Evolutionary conservation across 345 rosid species (phyloP).

Genomic region (Ceriops decandra): DNA sequence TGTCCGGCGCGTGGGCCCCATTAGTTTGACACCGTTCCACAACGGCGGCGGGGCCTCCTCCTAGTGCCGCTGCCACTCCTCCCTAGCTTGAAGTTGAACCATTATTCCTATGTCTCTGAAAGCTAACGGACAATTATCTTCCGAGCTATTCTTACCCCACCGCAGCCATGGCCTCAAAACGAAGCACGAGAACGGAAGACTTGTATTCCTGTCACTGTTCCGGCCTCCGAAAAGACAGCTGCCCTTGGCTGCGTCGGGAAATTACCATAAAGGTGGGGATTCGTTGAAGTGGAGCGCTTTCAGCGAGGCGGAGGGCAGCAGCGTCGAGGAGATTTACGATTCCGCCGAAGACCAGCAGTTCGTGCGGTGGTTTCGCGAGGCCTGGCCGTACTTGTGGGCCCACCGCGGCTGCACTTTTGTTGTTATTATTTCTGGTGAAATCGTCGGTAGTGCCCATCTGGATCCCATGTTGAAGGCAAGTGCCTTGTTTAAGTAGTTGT

Average conservation of each 20-base stretch:
- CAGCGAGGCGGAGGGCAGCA: constrained; percentile 31
- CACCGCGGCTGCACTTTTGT: constrained; percentile 75
- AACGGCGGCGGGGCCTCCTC: background rate
- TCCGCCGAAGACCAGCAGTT: constrained; percentile 59
- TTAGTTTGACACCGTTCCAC: background rate
- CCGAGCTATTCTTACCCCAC: no score
- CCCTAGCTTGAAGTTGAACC: background rate
- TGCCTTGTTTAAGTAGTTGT: background rate
- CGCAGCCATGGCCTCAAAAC: background rate
- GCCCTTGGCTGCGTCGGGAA: background rate
- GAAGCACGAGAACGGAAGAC: background rate
- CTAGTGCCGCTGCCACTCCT: background rate
- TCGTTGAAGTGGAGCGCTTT: constrained; percentile 31
- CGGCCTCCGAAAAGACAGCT: constrained; percentile 1
- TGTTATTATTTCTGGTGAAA: constrained; percentile 67
- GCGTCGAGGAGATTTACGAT: constrained; percentile 27
- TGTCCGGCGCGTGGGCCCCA: background rate
- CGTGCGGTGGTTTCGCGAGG: constrained; percentile 93
- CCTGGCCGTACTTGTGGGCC: constrained; percentile 95
- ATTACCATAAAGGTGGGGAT: background rate
- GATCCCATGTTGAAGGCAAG: constrained; percentile 72
- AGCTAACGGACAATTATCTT: background rate
- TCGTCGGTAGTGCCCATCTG: constrained; percentile 50
- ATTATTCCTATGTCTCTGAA: background rate
- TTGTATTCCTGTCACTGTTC: background rate